Conservation (phyloP, 73 alveolate species). For the Paramecium tetraurelia region DNA sequence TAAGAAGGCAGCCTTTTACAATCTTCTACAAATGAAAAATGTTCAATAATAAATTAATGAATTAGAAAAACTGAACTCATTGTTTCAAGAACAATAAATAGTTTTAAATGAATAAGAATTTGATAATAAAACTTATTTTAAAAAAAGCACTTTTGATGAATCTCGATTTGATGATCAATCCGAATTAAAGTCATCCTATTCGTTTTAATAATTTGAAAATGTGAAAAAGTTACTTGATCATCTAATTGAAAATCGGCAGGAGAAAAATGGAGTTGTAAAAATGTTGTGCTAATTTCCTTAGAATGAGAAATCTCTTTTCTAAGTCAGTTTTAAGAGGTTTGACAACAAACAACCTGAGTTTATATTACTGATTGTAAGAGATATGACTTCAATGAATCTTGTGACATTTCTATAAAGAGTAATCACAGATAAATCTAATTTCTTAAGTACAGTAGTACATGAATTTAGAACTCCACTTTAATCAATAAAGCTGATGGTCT, state of each 20-base stretch:
- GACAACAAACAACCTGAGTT: background rate
- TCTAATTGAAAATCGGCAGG: background rate
- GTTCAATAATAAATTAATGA: background rate
- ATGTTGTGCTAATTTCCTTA: background rate
- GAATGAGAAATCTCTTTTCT: background rate
- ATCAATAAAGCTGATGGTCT: conserved; percentile 14
- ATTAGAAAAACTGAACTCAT: background rate
- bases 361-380: conserved; percentile 19
- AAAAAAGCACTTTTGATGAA: conserved; percentile 19
- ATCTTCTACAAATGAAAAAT: background rate
- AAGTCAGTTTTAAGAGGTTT: background rate
- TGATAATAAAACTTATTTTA: background rate
- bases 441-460: conserved; percentile 10
- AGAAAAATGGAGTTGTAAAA: background rate
- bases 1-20: background rate
- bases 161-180: background rate
- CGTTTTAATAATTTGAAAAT: background rate
- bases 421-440: background rate
- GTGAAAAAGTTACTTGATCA: background rate
- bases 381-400: conserved; percentile 13
- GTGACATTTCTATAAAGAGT: background rate
- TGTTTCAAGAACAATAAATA: background rate
- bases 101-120: background rate
- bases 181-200: background rate
- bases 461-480: conserved; percentile 28